Evolutionary conservation across 2,329 filamentous ascomycete genomes (phyloP).

Genomic region (Cladosporium halotolerans): DNA sequence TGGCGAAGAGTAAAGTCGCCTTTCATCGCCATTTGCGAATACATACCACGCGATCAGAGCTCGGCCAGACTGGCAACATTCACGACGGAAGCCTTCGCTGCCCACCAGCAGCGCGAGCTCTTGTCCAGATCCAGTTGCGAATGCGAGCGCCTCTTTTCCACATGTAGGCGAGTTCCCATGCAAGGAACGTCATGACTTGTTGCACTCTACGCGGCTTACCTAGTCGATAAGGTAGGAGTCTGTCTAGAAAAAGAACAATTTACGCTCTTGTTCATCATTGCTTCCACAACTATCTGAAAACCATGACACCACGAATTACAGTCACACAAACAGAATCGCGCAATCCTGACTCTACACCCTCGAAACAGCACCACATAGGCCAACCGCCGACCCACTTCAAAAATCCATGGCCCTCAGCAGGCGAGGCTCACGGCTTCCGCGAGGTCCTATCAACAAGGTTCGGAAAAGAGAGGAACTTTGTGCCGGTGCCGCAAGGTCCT

Average conservation of each 20-base stretch:
- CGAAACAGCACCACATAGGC: slow-evolving; percentile 37
- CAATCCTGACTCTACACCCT: not conserved
- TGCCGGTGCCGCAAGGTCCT: slow-evolving; percentile 38
- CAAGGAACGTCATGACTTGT: slow-evolving; percentile 5
- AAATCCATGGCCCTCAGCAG: slow-evolving; percentile 46
- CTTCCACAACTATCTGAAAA: not conserved
- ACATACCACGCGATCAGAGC: too few relatives aligned
- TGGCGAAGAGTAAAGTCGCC: too few relatives aligned
- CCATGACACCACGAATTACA: slow-evolving; percentile 2
- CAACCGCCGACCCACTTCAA: slow-evolving; percentile 40
- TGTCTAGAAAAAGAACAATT: not conserved
- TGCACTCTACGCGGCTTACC: not conserved
- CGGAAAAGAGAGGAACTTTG: slow-evolving; percentile 37
- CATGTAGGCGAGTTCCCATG: not conserved
- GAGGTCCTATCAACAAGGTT: slow-evolving; percentile 33
- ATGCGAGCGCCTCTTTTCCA: not conserved
- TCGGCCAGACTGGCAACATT: too few relatives aligned
- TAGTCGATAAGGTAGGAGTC: not conserved
- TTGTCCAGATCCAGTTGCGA: not conserved
- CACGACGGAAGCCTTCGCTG: too few relatives aligned
- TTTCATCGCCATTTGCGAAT: too few relatives aligned
- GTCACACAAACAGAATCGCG: not conserved
- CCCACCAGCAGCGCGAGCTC: not conserved
- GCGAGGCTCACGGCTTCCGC: slow-evolving; percentile 20
- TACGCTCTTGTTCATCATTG: not conserved